Percentiles rank a stretch among this genome's conserved stretches.
Conservation (phyloP, 2,329 filamentous ascomycete species). For the Aspergillus awamori region DNA sequence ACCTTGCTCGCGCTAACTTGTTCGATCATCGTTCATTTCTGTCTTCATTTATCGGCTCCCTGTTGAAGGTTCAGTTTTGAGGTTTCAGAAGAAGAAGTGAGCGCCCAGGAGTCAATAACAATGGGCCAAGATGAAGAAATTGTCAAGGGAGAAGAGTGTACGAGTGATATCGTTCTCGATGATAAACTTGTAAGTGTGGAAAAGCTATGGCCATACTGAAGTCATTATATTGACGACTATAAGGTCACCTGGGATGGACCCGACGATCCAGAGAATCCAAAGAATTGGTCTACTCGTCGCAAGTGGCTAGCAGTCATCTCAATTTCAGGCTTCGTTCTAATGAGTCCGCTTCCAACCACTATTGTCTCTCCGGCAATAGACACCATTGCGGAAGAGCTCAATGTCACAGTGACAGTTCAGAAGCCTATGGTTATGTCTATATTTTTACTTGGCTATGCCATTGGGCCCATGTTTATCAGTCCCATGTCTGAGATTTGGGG, state of each 20-base stretch:
- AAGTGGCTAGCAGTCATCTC: slow-evolving; percentile 62
- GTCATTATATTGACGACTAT: background rate
- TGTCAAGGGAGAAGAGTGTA: no score
- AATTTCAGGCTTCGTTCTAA: slow-evolving; percentile 61
- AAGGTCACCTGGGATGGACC: slow-evolving; percentile 33
- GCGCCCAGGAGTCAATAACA: no score
- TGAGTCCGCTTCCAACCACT: slow-evolving; percentile 64
- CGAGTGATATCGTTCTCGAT: no score
- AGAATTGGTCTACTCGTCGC: slow-evolving; percentile 58
- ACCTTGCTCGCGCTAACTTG: no score
- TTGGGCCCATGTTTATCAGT: slow-evolving; percentile 26
- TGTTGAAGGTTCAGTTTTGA: no score
- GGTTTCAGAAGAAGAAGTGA: no score
- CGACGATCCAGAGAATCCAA: slow-evolving; percentile 50
- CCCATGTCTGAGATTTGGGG: slow-evolving; percentile 26
- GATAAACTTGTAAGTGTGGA: no score
- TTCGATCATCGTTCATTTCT: no score
- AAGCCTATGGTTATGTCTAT: slow-evolving; percentile 56
- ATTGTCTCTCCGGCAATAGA: slow-evolving; percentile 59
- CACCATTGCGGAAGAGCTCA: slow-evolving; percentile 56
- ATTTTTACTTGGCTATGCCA: slow-evolving; percentile 57
- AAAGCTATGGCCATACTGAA: no score
- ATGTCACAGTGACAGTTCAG: slow-evolving; percentile 50
- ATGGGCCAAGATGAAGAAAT: no score
- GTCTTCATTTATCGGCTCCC: no score